Evolutionary conservation across 2,329 filamentous ascomycete species (phyloP).

Genomic region (Colletotrichum aenigma): DNA sequence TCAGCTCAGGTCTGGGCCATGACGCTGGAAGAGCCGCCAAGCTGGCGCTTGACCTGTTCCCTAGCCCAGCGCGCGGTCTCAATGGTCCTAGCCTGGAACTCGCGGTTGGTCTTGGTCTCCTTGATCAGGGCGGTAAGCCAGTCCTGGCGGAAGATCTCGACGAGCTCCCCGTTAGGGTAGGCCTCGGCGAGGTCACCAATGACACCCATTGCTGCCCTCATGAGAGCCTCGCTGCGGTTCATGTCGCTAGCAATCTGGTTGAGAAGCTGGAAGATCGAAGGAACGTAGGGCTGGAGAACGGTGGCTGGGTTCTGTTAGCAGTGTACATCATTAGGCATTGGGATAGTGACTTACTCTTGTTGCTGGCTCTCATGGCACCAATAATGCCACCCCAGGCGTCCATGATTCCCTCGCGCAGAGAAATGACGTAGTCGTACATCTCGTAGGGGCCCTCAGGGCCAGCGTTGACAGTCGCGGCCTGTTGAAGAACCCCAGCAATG

Average conservation of each 20-base stretch:
- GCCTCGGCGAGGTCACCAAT: slow-evolving; percentile 95
- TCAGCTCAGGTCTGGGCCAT: slow-evolving; percentile 53
- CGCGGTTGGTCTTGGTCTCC: slow-evolving; percentile 87
- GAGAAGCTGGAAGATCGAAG: slow-evolving; percentile 86
- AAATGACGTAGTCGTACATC: slow-evolving; percentile 96
- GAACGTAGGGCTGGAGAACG: slow-evolving; percentile 77
- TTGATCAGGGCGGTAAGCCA: slow-evolving; percentile 91
- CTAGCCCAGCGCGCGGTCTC: slow-evolving; percentile 97
- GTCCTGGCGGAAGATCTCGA: slow-evolving; percentile 84
- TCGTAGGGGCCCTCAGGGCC: slow-evolving; percentile 85
- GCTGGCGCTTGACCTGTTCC: slow-evolving; percentile 95
- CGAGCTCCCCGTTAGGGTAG: slow-evolving; percentile 88
- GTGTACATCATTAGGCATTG: background rate
- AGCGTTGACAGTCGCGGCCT: slow-evolving; percentile 83
- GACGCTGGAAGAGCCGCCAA: slow-evolving; percentile 56
- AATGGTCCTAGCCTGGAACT: slow-evolving; percentile 83
- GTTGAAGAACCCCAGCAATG: slow-evolving; percentile 91
- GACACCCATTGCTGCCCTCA: slow-evolving; percentile 96
- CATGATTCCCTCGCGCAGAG: slow-evolving; percentile 95
- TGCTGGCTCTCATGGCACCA: slow-evolving; percentile 85
- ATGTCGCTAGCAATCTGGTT: slow-evolving; percentile 79
- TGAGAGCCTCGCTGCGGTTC: slow-evolving; percentile 88
- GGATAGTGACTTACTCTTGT: slow-evolving; percentile 65
- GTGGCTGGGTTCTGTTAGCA: slow-evolving; percentile 56
- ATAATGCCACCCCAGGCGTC: slow-evolving; percentile 99